phyloP scores from a whole-genome alignment of 139 green algal species.

The Edaphochlamys debaryana region DNA sequence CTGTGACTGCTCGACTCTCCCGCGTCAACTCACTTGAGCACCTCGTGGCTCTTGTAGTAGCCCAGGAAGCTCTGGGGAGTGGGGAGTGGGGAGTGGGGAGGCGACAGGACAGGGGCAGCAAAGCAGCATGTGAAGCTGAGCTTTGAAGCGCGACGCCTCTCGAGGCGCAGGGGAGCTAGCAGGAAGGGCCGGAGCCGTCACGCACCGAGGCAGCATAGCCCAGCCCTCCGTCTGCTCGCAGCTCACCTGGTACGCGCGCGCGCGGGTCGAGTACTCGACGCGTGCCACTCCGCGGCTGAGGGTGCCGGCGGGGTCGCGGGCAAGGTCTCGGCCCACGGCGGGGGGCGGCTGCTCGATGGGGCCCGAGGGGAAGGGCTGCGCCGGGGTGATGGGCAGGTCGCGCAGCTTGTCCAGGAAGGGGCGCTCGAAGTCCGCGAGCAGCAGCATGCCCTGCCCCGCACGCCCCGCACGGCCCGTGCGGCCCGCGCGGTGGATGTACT shows the following conservation, averaged over 20 bases:
- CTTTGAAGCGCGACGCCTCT: too few relatives aligned
- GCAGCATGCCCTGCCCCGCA: slow-evolving; percentile 87
- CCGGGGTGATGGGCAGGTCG: slow-evolving; percentile 20
- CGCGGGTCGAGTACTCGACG: slow-evolving; percentile 44
- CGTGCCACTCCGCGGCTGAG: neutral
- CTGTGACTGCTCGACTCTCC: too few relatives aligned
- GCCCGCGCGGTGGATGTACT: slow-evolving; percentile 98
- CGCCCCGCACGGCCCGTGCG: slow-evolving; percentile 94
- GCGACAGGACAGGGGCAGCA: too few relatives aligned
- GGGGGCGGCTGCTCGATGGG: too few relatives aligned
- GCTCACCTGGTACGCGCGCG: slow-evolving; percentile 79
- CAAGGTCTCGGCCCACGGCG: slow-evolving; percentile 5
- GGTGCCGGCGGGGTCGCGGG: neutral
- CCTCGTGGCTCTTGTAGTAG: slow-evolving; percentile 80
- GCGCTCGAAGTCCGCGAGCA: slow-evolving; percentile 78
- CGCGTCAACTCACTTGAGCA: slow-evolving; percentile 48
- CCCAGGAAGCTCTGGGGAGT: slow-evolving; percentile 85
- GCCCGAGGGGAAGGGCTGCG: slow-evolving; percentile 3
- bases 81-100: too few relatives aligned
- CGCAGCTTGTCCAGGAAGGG: slow-evolving; percentile 33
- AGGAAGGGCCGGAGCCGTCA: too few relatives aligned
- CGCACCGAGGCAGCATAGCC: too few relatives aligned
- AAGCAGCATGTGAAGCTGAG: too few relatives aligned
- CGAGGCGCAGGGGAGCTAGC: too few relatives aligned
- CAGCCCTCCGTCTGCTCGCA: too few relatives aligned